Evolutionary conservation across 306 rosid genomes (phyloP), one percentile per base, ranked within the genome.

Genomic region (Canavalia ensiformis): DNA sequence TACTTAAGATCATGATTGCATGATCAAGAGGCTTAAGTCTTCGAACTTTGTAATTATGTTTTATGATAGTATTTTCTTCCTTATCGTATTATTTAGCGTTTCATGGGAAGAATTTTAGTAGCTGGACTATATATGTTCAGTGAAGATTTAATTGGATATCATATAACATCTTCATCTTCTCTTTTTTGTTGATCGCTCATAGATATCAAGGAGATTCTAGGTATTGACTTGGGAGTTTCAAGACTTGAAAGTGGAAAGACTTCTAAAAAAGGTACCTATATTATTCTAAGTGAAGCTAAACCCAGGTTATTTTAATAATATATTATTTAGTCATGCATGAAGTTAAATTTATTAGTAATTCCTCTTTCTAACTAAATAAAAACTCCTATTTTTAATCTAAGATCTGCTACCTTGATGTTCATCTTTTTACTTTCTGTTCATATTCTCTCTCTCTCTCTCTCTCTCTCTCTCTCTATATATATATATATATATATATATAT

Each of bases 201-300:
- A 93, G 99, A 93, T 89, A 93, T 91, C 69, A 89, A 90, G 91
- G 98, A 95, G 76, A 95, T 95, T 77, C 94, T 97, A 63, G 99
- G 99, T 76, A 80, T 95, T 88, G 99, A 97, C 77, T 79, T 95
- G 91, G 98, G 91, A 42, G 98, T 91, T 85, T 90, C 97, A 68
- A 95, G 89, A 82, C 96, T 95, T 84, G 96, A 91, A 88, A 91
- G 71, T 78, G 81, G 73, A 33, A 92, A 88, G 71, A 74, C 88
- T 76, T 88, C 88, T 45, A 93, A 88, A 86, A 93, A 89, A 87
- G 98, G 99, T 95, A 66, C 50, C 39, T 78, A 67, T 77, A 31
- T 66, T 76, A 60, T 57, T 79, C 41, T 47, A n/a, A 46, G 62
- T 64, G 41, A 44, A 59, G 68, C 29, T 68, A 60, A 62, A 60